phyloP scores from a whole-genome alignment of 1,139 yeast genomes.

The Scheffersomyces parashehatae region DNA sequence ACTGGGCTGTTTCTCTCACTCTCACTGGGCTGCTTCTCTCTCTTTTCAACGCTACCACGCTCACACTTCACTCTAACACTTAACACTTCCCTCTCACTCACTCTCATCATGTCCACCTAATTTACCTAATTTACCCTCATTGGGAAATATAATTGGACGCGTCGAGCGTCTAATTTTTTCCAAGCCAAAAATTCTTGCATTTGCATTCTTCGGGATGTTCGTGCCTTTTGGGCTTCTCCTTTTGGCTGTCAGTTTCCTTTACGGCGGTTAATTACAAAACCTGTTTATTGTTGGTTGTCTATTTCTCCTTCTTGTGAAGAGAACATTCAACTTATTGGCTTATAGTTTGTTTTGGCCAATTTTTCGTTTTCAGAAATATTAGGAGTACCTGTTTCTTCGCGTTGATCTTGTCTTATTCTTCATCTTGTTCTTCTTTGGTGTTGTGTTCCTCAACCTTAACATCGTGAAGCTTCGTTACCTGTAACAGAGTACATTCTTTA shows the following conservation, averaged over 20 bases:
- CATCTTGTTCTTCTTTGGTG: background rate
- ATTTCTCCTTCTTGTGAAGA: background rate
- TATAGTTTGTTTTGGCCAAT: background rate
- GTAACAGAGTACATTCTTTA: background rate
- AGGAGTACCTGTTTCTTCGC: background rate
- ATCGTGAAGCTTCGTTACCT: background rate
- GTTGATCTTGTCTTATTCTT: background rate
- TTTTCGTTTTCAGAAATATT: too few species aligned
- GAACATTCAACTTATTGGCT: background rate
- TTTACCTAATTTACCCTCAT: constrained; percentile 29
- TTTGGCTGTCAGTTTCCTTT: too few species aligned
- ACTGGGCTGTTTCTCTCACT: too few species aligned
- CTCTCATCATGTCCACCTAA: constrained; percentile 3
- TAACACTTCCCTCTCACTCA: too few species aligned
- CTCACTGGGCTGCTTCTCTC: too few species aligned
- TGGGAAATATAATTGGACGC: constrained; percentile 36
- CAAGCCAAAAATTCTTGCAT: constrained; percentile 1
- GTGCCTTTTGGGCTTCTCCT: background rate
- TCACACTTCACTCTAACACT: too few species aligned
- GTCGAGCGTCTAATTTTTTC: constrained; percentile 12
- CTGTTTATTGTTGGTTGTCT: background rate
- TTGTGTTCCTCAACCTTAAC: background rate
- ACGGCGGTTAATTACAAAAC: background rate
- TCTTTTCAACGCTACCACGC: too few species aligned
- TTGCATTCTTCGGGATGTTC: background rate